A percentile compares a stretch with the other conserved stretches of the same genome.
Evolutionary conservation across 2,329 filamentous ascomycete genomes (phyloP).

Genomic region (Botrytis pseudocinerea): DNA sequence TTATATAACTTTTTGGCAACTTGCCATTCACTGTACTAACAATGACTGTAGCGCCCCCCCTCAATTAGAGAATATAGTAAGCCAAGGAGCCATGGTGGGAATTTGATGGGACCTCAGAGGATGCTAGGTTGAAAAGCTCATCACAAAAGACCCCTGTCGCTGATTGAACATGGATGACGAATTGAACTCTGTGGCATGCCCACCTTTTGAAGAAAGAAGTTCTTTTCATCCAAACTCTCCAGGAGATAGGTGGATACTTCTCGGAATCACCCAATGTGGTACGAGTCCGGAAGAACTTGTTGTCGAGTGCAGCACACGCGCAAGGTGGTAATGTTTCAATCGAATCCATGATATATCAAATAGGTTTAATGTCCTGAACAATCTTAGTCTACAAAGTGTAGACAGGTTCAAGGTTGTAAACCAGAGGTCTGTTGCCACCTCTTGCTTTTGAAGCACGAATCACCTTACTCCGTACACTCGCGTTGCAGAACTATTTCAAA

Average conservation of each 20-base stretch:
- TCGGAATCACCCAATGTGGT: background rate
- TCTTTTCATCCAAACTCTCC: background rate
- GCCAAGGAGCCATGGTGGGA: constrained; percentile 8
- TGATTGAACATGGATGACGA: background rate
- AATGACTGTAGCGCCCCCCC: background rate
- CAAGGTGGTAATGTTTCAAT: background rate
- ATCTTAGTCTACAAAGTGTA: background rate
- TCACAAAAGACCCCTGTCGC: background rate
- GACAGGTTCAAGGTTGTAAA: background rate
- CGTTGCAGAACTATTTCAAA: background rate
- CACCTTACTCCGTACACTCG: background rate
- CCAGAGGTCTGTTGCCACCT: background rate
- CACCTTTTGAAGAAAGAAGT: background rate
- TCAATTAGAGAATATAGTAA: constrained; percentile 15
- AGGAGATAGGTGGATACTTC: background rate
- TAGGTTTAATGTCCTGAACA: background rate
- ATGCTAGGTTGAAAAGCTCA: background rate
- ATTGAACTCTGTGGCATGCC: background rate
- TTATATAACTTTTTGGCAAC: constrained; percentile 13
- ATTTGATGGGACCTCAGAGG: background rate
- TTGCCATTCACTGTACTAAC: background rate
- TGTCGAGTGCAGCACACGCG: background rate
- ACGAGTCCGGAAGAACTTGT: background rate
- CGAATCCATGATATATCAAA: background rate
- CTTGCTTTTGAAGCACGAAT: background rate